Evolutionary conservation across 2,329 filamentous ascomycete species (phyloP), one percentile per base, ranked within the genome.

Genomic region (Waltergamsia citrina): DNA sequence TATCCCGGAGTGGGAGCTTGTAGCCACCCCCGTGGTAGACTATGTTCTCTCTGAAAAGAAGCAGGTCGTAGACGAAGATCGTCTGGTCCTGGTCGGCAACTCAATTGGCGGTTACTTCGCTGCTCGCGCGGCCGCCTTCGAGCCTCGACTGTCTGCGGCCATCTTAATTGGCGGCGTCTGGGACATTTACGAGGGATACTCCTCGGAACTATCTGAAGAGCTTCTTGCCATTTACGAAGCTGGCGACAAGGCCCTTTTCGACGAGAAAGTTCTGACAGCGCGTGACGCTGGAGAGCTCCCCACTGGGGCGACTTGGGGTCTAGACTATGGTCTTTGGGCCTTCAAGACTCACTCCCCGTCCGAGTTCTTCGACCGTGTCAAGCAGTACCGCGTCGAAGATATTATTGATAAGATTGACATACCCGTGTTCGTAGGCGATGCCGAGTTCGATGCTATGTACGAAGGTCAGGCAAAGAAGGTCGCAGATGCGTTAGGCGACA

Each of bases 1-100:
- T 41, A 62, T 63, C 14, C 52, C 51, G 0, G 51, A 65, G 15
- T 67, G 63, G 62, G 59, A 63, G 42, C 46, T 37, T 6, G 62
- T 60, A 0, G 48, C 60, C 5, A 56, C 50, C 0, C 61, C 62
- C 0, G 45, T 66, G 2, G 44, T 67, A 1, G 60, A 67, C 44
- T 57, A 57, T 16, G 27, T 56, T 0, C 22, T 54, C 3, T 37
- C 38, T 2, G 28, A 30, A 11, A 36, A 44, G 3, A 41, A 41
- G 10, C 14, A n/a, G 3, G 30, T 35, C 4, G 59, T 63, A 5
- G 53, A 60, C 35, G 19, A 32, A 6, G 29, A 43, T 44, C 37
- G 52, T 21, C 25, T 67, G 3, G 62, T 43, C 4, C 44, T 67
- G 2, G 29, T 62, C 16, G 65, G 63, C 10, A 45, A 53, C 34